Percentiles rank a stretch among this genome's conserved stretches.
phyloP scores from a whole-genome alignment of 1,284 basidiomycete species.

The Malassezia arunalokei region DNA sequence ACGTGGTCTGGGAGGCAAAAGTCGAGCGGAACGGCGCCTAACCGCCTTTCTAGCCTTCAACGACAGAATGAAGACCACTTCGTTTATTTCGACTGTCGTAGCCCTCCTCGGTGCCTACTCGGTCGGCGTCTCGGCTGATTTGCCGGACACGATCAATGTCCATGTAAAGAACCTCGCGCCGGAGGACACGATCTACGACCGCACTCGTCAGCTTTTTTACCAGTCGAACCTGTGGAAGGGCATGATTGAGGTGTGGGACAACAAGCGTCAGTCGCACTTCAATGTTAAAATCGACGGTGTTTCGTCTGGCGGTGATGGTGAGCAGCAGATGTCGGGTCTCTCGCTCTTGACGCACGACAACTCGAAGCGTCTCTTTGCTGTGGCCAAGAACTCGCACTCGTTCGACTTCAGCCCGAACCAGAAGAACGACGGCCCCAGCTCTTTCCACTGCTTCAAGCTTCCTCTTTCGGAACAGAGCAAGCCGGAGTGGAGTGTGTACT shows the following conservation, averaged over 20 bases:
- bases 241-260: conserved; percentile 24
- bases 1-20: too few relatives aligned
- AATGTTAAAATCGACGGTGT: conserved; percentile 33
- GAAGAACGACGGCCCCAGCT: conserved; percentile 23
- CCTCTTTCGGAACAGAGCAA: conserved; percentile 22
- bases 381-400: conserved; percentile 33
- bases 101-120: neutral
- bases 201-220: conserved; percentile 28
- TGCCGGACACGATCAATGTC: conserved; percentile 27
- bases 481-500: conserved; percentile 28
- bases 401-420: conserved; percentile 31
- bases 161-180: conserved; percentile 33
- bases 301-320: conserved; percentile 25
- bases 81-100: neutral
- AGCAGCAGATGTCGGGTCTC: conserved; percentile 40
- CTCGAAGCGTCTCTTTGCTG: conserved; percentile 31
- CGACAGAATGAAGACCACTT: neutral
- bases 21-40: too few relatives aligned
- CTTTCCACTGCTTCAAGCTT: conserved; percentile 38
- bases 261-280: conserved; percentile 20
- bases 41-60: too few relatives aligned
- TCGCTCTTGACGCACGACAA: conserved; percentile 23
- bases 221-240: conserved; percentile 42
- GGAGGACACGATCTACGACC: conserved; percentile 35
- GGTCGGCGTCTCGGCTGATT: conserved; percentile 9